These are phyloP conservation scores for Russula sp. DNA, from an alignment of 768 basidiomycete species.

Conservation along the genomic window DNA sequence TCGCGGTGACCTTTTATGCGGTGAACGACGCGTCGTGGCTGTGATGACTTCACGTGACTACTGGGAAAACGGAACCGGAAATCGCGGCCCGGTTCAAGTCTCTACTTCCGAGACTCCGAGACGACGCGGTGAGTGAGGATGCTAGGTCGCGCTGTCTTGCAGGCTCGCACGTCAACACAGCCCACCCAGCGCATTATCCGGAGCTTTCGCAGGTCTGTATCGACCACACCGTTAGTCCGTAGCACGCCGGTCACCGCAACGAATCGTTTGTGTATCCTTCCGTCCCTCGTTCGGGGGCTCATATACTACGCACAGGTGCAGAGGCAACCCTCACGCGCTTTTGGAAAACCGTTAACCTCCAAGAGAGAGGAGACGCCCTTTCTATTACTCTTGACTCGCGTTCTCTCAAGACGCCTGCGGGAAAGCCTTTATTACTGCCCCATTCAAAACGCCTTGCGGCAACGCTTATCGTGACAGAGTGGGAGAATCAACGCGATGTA, in stretches of 20 bases:
- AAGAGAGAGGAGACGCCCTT: conserved; percentile 50
- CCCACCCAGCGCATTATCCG: neutral
- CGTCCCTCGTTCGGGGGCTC: conserved; percentile 8
- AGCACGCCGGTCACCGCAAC: conserved; percentile 55
- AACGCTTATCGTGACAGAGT: conserved; percentile 87
- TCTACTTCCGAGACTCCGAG: no score
- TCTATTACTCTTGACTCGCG: conserved; percentile 78
- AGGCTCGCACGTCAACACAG: neutral
- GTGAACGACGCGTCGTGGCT: neutral
- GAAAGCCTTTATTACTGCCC: conserved; percentile 73
- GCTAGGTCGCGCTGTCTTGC: neutral
- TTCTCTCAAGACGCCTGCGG: conserved; percentile 83
- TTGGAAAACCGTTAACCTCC: conserved; percentile 89
- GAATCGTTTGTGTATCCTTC: conserved; percentile 50
- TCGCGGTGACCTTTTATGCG: neutral
- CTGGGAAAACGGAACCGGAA: neutral
- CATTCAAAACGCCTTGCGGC: conserved; percentile 68
- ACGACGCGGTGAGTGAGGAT: neutral
- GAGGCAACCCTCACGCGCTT: conserved; percentile 86
- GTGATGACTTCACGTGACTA: conserved; percentile 3
- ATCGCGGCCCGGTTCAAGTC: neutral
- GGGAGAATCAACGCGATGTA: conserved; percentile 87
- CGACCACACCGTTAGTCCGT: conserved; percentile 34
- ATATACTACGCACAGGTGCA: conserved; percentile 53
- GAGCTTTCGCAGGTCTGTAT: neutral